phyloP scores from a whole-genome alignment of 768 basidiomycete genomes.

The Leccinum longicurvipes region DNA sequence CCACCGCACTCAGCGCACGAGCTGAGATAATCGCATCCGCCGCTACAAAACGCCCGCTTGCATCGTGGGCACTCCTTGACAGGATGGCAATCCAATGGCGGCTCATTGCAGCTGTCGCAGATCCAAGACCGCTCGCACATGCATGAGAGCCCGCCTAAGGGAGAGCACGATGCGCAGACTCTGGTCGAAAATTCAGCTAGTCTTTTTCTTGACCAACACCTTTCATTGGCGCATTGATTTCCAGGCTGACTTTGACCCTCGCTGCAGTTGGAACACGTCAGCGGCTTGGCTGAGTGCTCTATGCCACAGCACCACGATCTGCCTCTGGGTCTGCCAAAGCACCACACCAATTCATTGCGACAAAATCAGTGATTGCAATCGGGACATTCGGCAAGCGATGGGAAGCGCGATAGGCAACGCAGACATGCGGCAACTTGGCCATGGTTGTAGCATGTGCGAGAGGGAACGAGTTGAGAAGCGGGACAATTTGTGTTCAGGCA shows the following conservation, averaged over 20 bases:
- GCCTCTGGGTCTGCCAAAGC: constrained; percentile 18
- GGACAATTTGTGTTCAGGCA: constrained; percentile 18
- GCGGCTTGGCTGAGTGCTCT: constrained; percentile 10
- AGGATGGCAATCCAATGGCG: not conserved
- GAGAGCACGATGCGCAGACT: constrained; percentile 17
- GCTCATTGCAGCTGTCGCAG: constrained; percentile 21
- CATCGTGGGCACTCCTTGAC: constrained; percentile 19
- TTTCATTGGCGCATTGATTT: not conserved
- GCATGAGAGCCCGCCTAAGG: constrained; percentile 18
- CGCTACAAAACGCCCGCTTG: constrained; percentile 12
- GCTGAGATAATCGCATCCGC: constrained; percentile 21
- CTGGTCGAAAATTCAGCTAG: not conserved
- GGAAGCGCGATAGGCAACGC: constrained; percentile 3
- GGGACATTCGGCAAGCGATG: constrained; percentile 19
- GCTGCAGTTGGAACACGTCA: constrained; percentile 13
- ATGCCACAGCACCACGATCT: too few relatives aligned
- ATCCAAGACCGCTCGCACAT: constrained; percentile 18
- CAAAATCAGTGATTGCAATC: constrained; percentile 22
- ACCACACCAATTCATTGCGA: constrained; percentile 20
- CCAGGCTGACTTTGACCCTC: not conserved
- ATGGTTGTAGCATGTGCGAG: constrained; percentile 16
- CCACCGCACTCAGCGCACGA: constrained; percentile 18
- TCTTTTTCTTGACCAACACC: constrained; percentile 18
- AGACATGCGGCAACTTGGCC: constrained; percentile 3
- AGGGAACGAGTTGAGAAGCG: constrained; percentile 15